These are phyloP conservation scores for Melaleuca quinquenervia DNA, from an alignment of 345 rosid species.

Conservation along the genomic window DNA sequence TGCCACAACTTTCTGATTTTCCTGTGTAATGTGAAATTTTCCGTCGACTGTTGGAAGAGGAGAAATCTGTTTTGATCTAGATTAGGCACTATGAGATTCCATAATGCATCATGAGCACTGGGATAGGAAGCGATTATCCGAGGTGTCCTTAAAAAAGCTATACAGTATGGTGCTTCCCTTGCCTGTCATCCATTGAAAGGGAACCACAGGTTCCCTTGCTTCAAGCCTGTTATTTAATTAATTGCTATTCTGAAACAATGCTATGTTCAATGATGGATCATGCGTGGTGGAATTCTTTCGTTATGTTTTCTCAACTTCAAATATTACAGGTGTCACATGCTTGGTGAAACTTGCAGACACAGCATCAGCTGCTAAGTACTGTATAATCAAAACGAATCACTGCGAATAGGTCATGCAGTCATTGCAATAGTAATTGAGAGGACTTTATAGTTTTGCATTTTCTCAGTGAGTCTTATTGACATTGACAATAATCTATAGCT, in stretches of 20 bases:
- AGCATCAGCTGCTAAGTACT: background rate
- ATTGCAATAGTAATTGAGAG: background rate
- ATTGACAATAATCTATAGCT: background rate
- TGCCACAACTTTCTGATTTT: background rate
- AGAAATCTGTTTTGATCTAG: background rate
- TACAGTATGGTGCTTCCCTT: background rate
- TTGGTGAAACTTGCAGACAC: background rate
- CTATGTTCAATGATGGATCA: background rate
- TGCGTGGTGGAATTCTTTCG: background rate
- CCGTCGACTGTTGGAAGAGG: background rate
- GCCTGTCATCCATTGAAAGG: background rate
- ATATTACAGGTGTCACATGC: background rate
- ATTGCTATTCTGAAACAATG: background rate
- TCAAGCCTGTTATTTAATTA: background rate
- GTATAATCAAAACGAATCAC: background rate
- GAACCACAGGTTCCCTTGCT: background rate
- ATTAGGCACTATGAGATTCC: background rate
- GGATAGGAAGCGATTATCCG: background rate
- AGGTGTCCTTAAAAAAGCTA: background rate
- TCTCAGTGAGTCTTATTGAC: background rate
- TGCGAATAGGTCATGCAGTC: background rate
- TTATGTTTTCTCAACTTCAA: background rate
- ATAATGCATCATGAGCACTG: background rate
- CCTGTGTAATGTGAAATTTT: background rate
- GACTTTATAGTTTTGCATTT: background rate